phyloP scores from a whole-genome alignment of 2,329 filamentous ascomycete genomes.

The Geosmithia morbida region DNA sequence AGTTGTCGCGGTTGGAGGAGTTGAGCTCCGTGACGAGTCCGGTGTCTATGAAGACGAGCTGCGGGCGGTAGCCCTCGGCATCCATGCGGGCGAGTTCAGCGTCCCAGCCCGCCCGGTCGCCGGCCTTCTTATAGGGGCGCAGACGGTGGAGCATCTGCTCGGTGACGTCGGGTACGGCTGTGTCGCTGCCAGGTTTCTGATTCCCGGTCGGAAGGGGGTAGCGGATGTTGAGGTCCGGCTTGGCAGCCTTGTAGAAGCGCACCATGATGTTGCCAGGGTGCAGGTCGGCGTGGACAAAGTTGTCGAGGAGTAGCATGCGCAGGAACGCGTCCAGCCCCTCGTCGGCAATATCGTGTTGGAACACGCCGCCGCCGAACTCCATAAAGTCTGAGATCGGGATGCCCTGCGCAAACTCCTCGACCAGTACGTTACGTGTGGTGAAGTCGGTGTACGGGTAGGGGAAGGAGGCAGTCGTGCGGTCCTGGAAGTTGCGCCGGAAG shows the following conservation, averaged over 20 bases:
- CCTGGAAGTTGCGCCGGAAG: slow-evolving; percentile 83
- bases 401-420: slow-evolving; percentile 92
- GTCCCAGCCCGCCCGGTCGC: slow-evolving; percentile 57
- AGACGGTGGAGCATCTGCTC: slow-evolving; percentile 74
- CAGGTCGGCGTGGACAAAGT: slow-evolving; percentile 92
- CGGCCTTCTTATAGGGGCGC: slow-evolving; percentile 50
- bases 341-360: slow-evolving; percentile 86
- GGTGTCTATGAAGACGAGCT: slow-evolving; percentile 95
- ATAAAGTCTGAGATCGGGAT: slow-evolving; percentile 85
- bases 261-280: slow-evolving; percentile 99
- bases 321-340: slow-evolving; percentile 93
- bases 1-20: slow-evolving; percentile 71
- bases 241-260: slow-evolving; percentile 78
- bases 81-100: slow-evolving; percentile 65
- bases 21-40: slow-evolving; percentile 92
- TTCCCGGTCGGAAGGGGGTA: background rate
- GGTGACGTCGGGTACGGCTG: slow-evolving; percentile 50
- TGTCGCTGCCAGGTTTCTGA: background rate
- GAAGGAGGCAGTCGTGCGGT: slow-evolving; percentile 88
- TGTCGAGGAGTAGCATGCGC: slow-evolving; percentile 92
- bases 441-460: slow-evolving; percentile 88
- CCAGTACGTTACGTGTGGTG: slow-evolving; percentile 78
- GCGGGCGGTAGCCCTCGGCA: slow-evolving; percentile 76
- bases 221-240: slow-evolving; percentile 43
- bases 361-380: slow-evolving; percentile 80